phyloP scores from a whole-genome alignment of 768 basidiomycete species.

The Xerocomellus amylosporus region DNA sequence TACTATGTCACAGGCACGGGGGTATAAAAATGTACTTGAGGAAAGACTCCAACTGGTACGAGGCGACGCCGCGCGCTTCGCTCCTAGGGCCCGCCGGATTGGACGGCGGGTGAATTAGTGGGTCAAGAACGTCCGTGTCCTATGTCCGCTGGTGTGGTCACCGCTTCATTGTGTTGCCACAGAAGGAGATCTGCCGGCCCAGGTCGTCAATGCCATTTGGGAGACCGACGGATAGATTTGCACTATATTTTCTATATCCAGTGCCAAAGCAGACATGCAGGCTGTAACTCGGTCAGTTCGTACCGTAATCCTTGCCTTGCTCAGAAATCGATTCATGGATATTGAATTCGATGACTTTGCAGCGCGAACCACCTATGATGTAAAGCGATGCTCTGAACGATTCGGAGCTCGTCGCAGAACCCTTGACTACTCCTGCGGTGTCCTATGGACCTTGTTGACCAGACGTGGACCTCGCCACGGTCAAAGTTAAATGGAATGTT shows the following conservation, averaged over 20 bases:
- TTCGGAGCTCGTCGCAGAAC: neutral
- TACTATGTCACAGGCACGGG: slow-evolving; percentile 6
- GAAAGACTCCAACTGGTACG: slow-evolving; percentile 6
- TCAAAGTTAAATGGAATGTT: neutral
- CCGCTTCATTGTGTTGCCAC: neutral
- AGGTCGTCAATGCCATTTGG: neutral
- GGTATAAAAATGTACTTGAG: neutral
- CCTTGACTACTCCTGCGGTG: neutral
- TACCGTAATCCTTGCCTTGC: neutral
- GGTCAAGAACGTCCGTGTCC: slow-evolving; percentile 1
- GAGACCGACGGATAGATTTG: neutral
- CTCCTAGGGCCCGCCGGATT: slow-evolving; percentile 3
- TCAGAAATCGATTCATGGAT: neutral
- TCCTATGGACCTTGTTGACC: neutral
- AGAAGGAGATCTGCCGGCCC: slow-evolving; percentile 1
- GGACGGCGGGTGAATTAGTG: neutral
- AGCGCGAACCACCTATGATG: neutral
- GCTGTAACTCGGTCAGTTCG: neutral
- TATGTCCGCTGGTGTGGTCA: neutral
- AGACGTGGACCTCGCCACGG: neutral
- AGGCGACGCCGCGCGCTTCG: slow-evolving; percentile 6
- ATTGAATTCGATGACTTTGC: neutral
- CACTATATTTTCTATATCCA: too few species aligned
- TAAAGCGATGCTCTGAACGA: neutral
- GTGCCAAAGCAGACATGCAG: too few species aligned